These are phyloP conservation scores for Pachyrhizus erosus DNA, from an alignment of 306 rosid genomes.

Conservation along the genomic window DNA sequence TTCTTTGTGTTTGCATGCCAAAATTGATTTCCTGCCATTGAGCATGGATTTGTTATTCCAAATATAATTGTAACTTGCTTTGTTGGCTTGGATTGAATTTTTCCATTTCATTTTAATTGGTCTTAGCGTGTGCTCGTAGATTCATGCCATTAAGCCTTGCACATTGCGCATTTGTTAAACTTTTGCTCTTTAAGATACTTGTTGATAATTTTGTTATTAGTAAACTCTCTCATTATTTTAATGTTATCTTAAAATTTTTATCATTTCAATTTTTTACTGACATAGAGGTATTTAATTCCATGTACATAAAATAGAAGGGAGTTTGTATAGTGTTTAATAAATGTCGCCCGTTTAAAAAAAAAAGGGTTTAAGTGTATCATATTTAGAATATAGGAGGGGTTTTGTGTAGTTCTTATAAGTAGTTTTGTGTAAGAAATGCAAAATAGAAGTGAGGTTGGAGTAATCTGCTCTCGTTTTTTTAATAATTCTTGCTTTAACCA, in stretches of 20 bases:
- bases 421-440: too few relatives aligned
- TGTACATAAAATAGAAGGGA: neutral
- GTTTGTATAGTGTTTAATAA: neutral
- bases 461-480: neutral
- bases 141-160: neutral
- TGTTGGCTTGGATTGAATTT: constrained; percentile 8
- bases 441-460: neutral
- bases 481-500: neutral
- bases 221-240: neutral
- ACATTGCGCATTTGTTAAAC: neutral
- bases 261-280: neutral
- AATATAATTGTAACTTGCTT: neutral
- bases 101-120: neutral
- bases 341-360: too few relatives aligned
- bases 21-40: neutral
- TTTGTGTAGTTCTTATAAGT: neutral
- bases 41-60: neutral
- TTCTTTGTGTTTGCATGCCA: neutral
- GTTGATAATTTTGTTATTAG: neutral
- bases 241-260: neutral
- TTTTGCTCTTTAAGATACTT: neutral
- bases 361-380: neutral
- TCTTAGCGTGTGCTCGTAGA: neutral
- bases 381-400: neutral
- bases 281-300: neutral